phyloP scores from a whole-genome alignment of 2,329 filamentous ascomycete species.

The Fusarium sp. region DNA sequence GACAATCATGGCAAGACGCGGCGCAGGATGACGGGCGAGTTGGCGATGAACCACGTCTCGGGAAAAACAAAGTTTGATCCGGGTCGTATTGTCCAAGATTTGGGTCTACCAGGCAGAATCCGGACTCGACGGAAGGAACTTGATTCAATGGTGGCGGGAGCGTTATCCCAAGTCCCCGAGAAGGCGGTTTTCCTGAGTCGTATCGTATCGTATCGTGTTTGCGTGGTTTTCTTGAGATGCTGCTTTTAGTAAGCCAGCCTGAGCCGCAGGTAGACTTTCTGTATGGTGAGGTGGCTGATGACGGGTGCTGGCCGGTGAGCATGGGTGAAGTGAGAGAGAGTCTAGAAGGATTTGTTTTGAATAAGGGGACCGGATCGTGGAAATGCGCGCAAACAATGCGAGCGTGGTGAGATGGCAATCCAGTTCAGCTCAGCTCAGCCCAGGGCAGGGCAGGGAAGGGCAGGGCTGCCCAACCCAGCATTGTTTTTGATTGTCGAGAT shows the following conservation, averaged over 20 bases:
- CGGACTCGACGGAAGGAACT: not conserved
- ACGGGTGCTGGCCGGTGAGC: not conserved
- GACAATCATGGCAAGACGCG: not conserved
- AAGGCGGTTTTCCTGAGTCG: conserved; percentile 8
- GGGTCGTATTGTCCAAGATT: not conserved
- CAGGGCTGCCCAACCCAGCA: not conserved
- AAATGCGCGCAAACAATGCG: conserved; percentile 13
- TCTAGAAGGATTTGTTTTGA: conserved; percentile 27
- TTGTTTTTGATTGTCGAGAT: conserved; percentile 12
- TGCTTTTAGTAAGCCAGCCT: not conserved
- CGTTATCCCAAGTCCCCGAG: conserved; percentile 21
- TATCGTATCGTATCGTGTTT: conserved; percentile 3
- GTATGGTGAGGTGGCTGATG: conserved; percentile 20
- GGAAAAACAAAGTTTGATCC: conserved; percentile 22
- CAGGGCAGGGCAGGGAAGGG: not conserved
- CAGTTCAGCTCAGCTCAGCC: not conserved
- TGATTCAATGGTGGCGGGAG: conserved; percentile 15
- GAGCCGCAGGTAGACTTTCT: not conserved
- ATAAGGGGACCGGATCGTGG: conserved; percentile 7
- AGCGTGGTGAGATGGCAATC: conserved; percentile 10
- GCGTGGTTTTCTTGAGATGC: conserved; percentile 21
- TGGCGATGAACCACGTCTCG: conserved; percentile 19
- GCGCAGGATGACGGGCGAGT: conserved; percentile 24
- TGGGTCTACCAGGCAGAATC: not conserved
- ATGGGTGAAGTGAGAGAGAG: not conserved